A percentile compares a stretch with the other conserved stretches of the same genome.
These are phyloP conservation scores for Tolypocladium ophioglossoides DNA, from an alignment of 2,329 filamentous ascomycete genomes.

Conservation along the genomic window DNA sequence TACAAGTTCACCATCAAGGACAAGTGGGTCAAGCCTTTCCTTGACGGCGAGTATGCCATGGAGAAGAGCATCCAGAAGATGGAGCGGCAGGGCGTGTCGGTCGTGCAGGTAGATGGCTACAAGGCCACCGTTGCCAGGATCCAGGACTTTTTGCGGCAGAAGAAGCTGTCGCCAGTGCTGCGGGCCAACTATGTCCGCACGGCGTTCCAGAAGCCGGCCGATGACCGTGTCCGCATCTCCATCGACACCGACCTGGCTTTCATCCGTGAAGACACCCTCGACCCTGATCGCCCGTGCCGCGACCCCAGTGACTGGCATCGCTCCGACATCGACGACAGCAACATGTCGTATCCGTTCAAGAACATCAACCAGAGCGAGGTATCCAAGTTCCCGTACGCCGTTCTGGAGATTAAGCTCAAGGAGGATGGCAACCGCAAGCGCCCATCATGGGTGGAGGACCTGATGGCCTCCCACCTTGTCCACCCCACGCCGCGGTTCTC, in stretches of 20 bases:
- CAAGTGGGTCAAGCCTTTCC: slow-evolving; percentile 83
- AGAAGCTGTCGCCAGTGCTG: slow-evolving; percentile 72
- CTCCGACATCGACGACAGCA: slow-evolving; percentile 71
- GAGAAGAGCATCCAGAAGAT: slow-evolving; percentile 86
- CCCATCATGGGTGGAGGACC: slow-evolving; percentile 78
- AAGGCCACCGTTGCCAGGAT: slow-evolving; percentile 65
- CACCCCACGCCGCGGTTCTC: slow-evolving; percentile 85
- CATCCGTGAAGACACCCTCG: slow-evolving; percentile 69
- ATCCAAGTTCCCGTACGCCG: slow-evolving; percentile 77
- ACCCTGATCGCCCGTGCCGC: slow-evolving; percentile 75
- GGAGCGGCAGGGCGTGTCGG: slow-evolving; percentile 60
- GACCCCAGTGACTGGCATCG: slow-evolving; percentile 87
- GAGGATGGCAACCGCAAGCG: slow-evolving; percentile 55
- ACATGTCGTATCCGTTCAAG: slow-evolving; percentile 79
- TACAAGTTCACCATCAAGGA: slow-evolving; percentile 79
- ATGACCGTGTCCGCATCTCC: slow-evolving; percentile 81
- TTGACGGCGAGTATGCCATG: slow-evolving; percentile 80
- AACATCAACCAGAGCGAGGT: slow-evolving; percentile 86
- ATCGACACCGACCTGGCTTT: slow-evolving; percentile 89
- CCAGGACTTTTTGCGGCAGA: slow-evolving; percentile 67
- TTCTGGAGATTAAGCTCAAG: slow-evolving; percentile 86
- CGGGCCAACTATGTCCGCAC: slow-evolving; percentile 90
- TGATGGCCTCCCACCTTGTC: slow-evolving; percentile 88
- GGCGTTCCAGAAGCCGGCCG: slow-evolving; percentile 91
- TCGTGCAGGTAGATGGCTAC: slow-evolving; percentile 56